phyloP scores from a whole-genome alignment of 1,284 basidiomycete species.

The Pascua sp. region DNA sequence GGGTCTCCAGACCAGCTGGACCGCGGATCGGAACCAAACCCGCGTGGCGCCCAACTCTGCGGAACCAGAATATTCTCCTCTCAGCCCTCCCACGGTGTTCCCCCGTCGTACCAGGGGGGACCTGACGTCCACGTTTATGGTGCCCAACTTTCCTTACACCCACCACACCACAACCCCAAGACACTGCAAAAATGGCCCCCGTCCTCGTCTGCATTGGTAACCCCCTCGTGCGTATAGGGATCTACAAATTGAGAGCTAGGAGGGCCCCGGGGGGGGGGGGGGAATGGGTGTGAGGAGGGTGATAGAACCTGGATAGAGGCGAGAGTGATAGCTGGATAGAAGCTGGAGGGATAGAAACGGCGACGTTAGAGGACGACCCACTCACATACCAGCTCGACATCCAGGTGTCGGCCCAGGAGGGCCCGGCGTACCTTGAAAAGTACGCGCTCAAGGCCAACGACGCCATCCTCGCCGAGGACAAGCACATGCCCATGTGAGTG shows the following conservation, averaged over 20 bases:
- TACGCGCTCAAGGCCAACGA: conserved; percentile 93
- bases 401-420: conserved; percentile 66
- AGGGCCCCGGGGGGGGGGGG: too few relatives aligned
- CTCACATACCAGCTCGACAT: conserved; percentile 63
- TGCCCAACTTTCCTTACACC: not conserved
- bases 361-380: not conserved
- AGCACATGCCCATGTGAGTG: conserved; percentile 76
- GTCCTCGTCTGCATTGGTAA: conserved; percentile 78
- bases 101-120: not conserved
- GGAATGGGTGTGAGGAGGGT: too few relatives aligned
- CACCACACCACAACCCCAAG: not conserved
- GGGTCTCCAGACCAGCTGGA: too few relatives aligned
- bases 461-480: conserved; percentile 88
- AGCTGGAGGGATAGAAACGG: not conserved
- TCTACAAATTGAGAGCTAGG: too few relatives aligned
- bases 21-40: too few relatives aligned
- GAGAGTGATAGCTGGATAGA: not conserved
- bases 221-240: conserved; percentile 56
- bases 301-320: not conserved
- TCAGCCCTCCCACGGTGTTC: too few relatives aligned
- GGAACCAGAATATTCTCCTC: too few relatives aligned
- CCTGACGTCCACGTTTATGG: not conserved
- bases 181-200: conserved; percentile 22
- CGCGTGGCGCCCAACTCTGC: too few relatives aligned
- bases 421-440: conserved; percentile 80